Evolutionary conservation across 2,329 filamentous ascomycete genomes (phyloP), one percentile per base, ranked within the genome.

Genomic region (Neonectria neomacrospora): DNA sequence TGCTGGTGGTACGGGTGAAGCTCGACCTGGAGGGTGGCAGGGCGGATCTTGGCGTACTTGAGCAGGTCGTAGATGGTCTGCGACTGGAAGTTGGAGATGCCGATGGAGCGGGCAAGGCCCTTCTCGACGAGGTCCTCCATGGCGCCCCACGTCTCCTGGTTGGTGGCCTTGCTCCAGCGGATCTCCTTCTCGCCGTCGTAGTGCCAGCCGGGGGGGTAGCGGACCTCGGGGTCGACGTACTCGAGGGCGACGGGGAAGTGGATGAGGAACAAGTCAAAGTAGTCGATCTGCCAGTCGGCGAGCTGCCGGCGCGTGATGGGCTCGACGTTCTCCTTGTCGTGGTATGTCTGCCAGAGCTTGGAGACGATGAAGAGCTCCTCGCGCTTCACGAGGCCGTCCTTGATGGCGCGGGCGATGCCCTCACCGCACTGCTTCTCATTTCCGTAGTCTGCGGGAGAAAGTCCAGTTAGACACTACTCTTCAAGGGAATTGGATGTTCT

Each of bases 271-370:
- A 96, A 88, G 79, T 97, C 93, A 79, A 97, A 94, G 85, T 96
- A 96, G 74, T 94, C 93, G 65, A 96, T 78, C 67, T 91, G 90
- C 89, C 92, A 95, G 83, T 95, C 91, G 70, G 88, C 86, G 66
- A 94, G 88, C 81, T 94, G 91, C 76, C 90, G 90, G 79, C 88
- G 88, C 79, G 84, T 86, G 76, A 96, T 93, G 62, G 89, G 89
- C 80, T 90, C 88, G 66, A 95, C 92, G 72, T 86, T 86, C 71
- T 95, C 90, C 72, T 85, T 85, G 74, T 95, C 91, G 84, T 97
- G 93, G 87, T 94, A 97, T 70, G 90, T 90, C 83, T 95, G 94
- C 93, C 94, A 97, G 62, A 97, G 90, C 85, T 97, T 97, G 80
- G 91, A 93, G 68, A 94, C 91, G 76, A 97, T 89, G 87, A 97